These are phyloP conservation scores for Globisporangium paddicum DNA, from an alignment of 352 stramenopile species.

Conservation along the genomic window DNA sequence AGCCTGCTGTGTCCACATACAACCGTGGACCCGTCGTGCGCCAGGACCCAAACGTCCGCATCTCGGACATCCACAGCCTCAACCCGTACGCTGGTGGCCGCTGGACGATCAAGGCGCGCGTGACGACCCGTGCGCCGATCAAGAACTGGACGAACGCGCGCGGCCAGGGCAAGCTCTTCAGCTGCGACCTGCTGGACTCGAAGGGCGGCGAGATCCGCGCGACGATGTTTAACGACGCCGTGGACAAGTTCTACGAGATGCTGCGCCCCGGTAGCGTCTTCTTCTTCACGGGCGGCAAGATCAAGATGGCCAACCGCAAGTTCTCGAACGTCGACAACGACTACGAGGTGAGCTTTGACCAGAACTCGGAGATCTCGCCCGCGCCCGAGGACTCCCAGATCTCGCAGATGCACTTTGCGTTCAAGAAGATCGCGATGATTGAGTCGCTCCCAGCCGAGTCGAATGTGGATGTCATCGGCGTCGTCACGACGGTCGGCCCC, in stretches of 20 bases:
- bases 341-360: conserved; percentile 98
- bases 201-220: conserved; percentile 95
- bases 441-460: conserved; percentile 82
- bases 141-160: conserved; percentile 96
- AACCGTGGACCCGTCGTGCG: conserved; percentile 80
- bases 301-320: conserved; percentile 98
- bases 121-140: conserved; percentile 92
- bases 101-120: conserved; percentile 96
- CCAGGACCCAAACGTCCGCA: conserved; percentile 73
- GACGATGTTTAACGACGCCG: conserved; percentile 99
- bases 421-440: conserved; percentile 93
- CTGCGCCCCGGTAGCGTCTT: conserved; percentile 90
- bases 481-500: conserved; percentile 93
- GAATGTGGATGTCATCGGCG: conserved; percentile 94
- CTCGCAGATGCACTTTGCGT: conserved; percentile 88
- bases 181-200: conserved; percentile 94
- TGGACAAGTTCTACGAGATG: conserved; percentile 96
- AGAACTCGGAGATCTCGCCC: conserved; percentile 92
- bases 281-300: conserved; percentile 92
- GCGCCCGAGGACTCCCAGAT: conserved; percentile 89
- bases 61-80: conserved; percentile 86
- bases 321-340: conserved; percentile 96
- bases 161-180: conserved; percentile 96
- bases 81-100: conserved; percentile 93
- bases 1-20: conserved; percentile 29